Base-by-base conservation (phyloP, 495 filamentous ascomycete genomes). In the Penicillium ochrochloron region DNA sequence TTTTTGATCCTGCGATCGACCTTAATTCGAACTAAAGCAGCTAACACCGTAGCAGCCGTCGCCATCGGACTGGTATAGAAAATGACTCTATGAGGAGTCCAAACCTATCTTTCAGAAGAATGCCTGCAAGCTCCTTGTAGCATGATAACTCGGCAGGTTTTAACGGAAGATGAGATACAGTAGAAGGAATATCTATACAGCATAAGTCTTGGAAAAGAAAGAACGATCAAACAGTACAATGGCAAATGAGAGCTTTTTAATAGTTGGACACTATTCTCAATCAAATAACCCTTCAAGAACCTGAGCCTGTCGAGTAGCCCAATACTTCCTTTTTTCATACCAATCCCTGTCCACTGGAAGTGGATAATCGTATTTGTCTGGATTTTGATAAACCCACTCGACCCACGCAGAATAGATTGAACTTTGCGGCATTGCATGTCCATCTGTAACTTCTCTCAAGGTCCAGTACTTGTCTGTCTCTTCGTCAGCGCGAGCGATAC, bases 21-120 rank as follows among this genome's bases (percentile, higher is more conserved):
- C 56, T 75, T 74, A 3, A 75, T 64, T 2, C 72, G 67, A 15
- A 72, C 59, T 6, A 69, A 44, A 14, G 66, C 61, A 9, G 70
- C 67, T 60, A 75, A 46, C 21, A 73, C 2, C 33, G 72, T 62
- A 0, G 74, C 74, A 35, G 55, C 70, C 42, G 70, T 58, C 6
- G 78, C 75, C 73, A 80, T 75, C 0, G 68, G 70, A 5, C 78
- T 75, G 5, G 85, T 86, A 66, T 88, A 87, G 65, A 84, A 86
- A 48, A 88, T 88, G n/a, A n/a, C n/a, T n/a, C n/a, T n/a, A n/a
- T n/a, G n/a, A n/a, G n/a, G n/a, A n/a, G n/a, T n/a, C n/a, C n/a
- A n/a, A n/a, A 11, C 7, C 34, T 35, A 9, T 9, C 34, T 8
- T 8, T 35, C 34, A 11, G 10, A 35, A 35, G 34, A 3, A 35